Evolutionary conservation across 805 yeast species (phyloP).

Genomic region (Saccharomyces eubayanus): DNA sequence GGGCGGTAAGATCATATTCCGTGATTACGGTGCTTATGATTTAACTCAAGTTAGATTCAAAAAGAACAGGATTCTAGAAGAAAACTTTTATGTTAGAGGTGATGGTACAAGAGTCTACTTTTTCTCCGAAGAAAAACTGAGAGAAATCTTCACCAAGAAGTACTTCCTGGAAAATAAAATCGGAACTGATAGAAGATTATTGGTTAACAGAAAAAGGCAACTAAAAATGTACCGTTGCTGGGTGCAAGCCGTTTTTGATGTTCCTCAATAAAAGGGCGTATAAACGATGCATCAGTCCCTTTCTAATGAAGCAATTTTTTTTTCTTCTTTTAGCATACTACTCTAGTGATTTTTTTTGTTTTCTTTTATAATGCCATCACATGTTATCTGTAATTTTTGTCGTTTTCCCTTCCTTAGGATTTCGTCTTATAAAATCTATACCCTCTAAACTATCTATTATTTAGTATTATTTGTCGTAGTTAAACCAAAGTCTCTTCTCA

Average conservation of each 20-base stretch:
- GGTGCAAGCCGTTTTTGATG: constrained; percentile 84
- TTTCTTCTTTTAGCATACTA: neutral
- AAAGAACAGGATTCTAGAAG: constrained; percentile 76
- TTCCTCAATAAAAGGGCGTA: constrained; percentile 17
- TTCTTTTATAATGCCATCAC: neutral
- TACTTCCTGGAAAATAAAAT: constrained; percentile 63
- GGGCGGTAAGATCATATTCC: constrained; percentile 79
- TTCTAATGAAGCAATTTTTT: neutral
- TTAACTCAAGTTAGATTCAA: constrained; percentile 92
- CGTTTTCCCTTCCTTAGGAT: neutral
- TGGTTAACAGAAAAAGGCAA: constrained; percentile 87
- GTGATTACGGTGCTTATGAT: constrained; percentile 95
- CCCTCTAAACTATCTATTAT: neutral
- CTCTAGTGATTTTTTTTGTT: neutral
- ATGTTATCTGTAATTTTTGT: neutral
- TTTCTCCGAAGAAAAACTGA: constrained; percentile 87
- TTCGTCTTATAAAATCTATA: neutral
- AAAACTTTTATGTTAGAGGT: constrained; percentile 91
- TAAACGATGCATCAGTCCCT: neutral
- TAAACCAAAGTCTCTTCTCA: neutral
- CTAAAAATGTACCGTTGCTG: constrained; percentile 94
- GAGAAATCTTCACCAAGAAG: constrained; percentile 55
- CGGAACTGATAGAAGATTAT: constrained; percentile 81
- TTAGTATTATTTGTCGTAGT: neutral
- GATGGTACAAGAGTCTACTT: constrained; percentile 97